These are phyloP conservation scores for Ricinus communis DNA, from an alignment of 345 rosid species.

Conservation along the genomic window DNA sequence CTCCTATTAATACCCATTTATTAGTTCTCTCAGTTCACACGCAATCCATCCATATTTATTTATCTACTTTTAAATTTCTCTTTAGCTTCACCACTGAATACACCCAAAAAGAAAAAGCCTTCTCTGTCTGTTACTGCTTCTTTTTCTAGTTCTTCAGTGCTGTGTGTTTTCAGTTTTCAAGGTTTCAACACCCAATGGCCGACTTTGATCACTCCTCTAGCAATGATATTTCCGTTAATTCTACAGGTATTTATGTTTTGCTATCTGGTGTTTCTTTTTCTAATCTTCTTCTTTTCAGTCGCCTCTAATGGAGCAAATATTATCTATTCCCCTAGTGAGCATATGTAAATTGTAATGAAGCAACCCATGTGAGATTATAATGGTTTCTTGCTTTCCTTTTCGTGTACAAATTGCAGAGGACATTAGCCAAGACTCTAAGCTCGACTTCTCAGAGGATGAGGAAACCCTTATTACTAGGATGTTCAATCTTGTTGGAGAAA, in stretches of 20 bases:
- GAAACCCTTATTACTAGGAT: constrained; percentile 49
- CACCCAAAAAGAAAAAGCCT: not conserved
- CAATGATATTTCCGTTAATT: constrained; percentile 20
- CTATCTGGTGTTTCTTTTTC: not conserved
- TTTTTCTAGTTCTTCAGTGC: no score
- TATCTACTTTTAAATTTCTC: not conserved
- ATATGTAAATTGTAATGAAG: no score
- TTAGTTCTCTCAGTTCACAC: constrained; percentile 2
- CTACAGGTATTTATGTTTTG: constrained; percentile 16
- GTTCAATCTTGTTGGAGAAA: constrained; percentile 55
- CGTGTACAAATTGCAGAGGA: constrained; percentile 31
- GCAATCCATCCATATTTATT: not conserved
- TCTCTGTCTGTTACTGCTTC: not conserved
- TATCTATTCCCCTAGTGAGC: no score
- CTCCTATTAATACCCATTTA: constrained; percentile 10
- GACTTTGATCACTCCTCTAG: constrained; percentile 40
- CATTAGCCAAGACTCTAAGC: constrained; percentile 33
- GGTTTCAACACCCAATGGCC: constrained; percentile 38
- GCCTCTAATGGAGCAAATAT: no score
- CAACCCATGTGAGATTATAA: not conserved
- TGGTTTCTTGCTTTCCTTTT: not conserved
- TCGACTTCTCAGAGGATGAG: constrained; percentile 52
- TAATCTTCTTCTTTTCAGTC: not conserved
- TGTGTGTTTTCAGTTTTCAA: not conserved
- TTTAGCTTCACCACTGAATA: not conserved